Evolutionary conservation across 441 rosid genomes (phyloP).

Genomic region (Mallotus japonicus): DNA sequence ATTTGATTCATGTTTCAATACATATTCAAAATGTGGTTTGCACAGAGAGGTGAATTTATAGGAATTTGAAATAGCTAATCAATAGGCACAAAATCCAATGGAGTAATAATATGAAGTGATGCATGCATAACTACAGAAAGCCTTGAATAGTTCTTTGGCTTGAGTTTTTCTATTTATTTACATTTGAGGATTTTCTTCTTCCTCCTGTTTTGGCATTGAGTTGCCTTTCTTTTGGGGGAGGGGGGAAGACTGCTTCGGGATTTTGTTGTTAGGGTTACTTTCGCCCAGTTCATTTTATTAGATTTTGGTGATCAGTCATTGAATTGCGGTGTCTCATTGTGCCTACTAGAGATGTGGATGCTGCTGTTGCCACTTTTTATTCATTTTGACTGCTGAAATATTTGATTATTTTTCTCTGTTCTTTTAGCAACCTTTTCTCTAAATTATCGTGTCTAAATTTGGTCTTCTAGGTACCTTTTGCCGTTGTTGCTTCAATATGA

Average conservation of each 20-base stretch:
- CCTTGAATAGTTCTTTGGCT: not conserved
- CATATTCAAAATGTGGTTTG: too few species aligned
- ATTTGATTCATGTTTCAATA: not conserved
- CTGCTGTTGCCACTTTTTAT: not conserved
- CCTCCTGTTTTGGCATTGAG: not conserved
- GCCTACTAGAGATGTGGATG: not conserved
- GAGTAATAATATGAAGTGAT: not conserved
- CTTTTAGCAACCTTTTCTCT: not conserved
- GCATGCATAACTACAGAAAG: not conserved
- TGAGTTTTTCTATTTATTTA: not conserved
- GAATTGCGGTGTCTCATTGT: not conserved
- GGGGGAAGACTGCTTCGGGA: not conserved
- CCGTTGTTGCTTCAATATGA: conserved; percentile 98
- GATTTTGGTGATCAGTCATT: not conserved
- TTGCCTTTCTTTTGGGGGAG: too few species aligned
- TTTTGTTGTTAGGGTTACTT: not conserved
- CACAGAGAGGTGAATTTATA: too few species aligned
- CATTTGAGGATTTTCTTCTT: not conserved
- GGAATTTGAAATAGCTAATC: too few species aligned
- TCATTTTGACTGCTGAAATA: not conserved
- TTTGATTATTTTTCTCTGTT: not conserved
- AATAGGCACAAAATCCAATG: too few species aligned
- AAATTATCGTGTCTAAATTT: conserved; percentile 20
- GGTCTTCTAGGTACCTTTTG: conserved; percentile 74
- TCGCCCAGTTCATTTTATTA: not conserved